Percentiles rank a stretch among this genome's conserved stretches.
phyloP scores from a whole-genome alignment of 2,329 filamentous ascomycete genomes.

The Diaporthe helianthi region DNA sequence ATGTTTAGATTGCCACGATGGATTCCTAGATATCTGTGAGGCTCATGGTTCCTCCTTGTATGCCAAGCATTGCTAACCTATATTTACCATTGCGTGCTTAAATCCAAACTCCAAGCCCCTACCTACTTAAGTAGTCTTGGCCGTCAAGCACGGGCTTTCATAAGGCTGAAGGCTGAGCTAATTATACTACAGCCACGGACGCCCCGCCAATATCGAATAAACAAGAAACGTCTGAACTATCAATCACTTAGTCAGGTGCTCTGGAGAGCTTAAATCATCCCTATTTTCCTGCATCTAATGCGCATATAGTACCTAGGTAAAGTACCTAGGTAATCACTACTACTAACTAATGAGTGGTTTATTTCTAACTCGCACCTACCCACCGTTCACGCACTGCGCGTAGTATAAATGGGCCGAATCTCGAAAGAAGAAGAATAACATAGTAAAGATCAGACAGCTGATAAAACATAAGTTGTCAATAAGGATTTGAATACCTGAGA shows the following conservation, averaged over 20 bases:
- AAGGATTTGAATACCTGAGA: too few relatives aligned
- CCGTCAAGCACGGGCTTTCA: not conserved
- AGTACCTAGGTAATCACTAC: too few relatives aligned
- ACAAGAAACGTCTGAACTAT: not conserved
- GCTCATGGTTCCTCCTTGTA: not conserved
- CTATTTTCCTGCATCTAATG: too few relatives aligned
- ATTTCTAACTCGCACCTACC: not conserved
- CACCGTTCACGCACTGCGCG: not conserved
- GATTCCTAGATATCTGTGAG: not conserved
- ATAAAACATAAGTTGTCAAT: too few relatives aligned
- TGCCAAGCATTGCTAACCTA: constrained; percentile 12
- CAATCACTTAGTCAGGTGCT: not conserved
- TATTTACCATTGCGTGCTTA: not conserved
- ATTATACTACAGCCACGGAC: not conserved
- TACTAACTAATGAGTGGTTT: not conserved
- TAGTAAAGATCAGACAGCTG: too few relatives aligned
- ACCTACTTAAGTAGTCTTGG: not conserved
- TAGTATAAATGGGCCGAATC: too few relatives aligned
- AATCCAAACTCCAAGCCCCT: not conserved
- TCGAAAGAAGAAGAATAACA: too few relatives aligned
- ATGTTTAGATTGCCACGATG: not conserved
- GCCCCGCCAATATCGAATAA: constrained; percentile 8
- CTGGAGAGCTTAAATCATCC: not conserved
- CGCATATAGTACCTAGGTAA: too few relatives aligned
- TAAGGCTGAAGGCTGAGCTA: not conserved